A percentile compares a stretch with the other conserved stretches of the same genome.
Conservation (phyloP, 768 basidiomycete genomes). For the Mrakia frigida region DNA sequence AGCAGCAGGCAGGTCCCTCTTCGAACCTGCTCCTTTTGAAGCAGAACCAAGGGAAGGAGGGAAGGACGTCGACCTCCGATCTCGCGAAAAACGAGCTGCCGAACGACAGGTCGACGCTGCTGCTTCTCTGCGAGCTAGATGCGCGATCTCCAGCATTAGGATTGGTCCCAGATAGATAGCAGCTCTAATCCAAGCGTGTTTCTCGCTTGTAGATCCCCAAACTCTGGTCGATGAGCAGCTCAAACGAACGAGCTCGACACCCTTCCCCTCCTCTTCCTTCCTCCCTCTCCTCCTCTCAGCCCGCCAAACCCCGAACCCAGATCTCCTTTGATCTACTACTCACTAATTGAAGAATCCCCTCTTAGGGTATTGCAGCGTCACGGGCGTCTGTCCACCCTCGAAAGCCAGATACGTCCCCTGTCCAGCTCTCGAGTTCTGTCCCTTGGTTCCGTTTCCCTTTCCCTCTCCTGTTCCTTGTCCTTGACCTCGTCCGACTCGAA, state of each 20-base stretch:
- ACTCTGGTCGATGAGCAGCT: too few species aligned
- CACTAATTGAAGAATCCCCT: conserved; percentile 89
- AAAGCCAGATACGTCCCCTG: conserved; percentile 76
- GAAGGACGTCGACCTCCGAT: neutral
- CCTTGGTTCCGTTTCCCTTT: conserved; percentile 88
- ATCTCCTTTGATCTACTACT: conserved; percentile 41
- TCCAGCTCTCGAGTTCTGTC: conserved; percentile 88
- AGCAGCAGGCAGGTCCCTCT: too few species aligned
- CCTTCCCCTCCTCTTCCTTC: neutral
- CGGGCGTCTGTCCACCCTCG: conserved; percentile 94
- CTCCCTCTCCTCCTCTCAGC: neutral
- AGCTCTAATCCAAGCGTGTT: too few species aligned
- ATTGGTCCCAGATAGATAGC: too few species aligned
- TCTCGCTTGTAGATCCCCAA: too few species aligned
- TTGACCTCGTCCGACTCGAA: conserved; percentile 83
- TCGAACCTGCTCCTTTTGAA: neutral
- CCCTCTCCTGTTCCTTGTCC: conserved; percentile 88
- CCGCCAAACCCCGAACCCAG: too few species aligned
- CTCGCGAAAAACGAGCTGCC: neutral
- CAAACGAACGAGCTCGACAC: too few species aligned
- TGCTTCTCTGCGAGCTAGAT: neutral
- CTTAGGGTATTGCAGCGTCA: conserved; percentile 86
- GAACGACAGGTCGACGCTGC: neutral
- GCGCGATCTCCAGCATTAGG: too few species aligned
- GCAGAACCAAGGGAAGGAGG: neutral